Base-by-base conservation (phyloP, 345 rosid species). In the Clausena lansium region DNA sequence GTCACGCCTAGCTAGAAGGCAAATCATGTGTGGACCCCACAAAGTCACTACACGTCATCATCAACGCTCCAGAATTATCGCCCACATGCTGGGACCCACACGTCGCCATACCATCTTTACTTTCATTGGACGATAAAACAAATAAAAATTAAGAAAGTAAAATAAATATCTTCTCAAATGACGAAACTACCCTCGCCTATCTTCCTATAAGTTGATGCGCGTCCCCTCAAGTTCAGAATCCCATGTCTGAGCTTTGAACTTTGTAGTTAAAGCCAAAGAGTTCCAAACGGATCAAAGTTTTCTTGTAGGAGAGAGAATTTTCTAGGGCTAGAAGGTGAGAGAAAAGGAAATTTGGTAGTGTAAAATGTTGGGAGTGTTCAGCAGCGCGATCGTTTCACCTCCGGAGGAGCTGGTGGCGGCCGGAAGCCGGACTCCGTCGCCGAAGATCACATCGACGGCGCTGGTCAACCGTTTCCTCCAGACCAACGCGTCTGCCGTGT, bases 331-430 rank as follows among this genome's bases (percentile, higher is more conserved):
- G 80, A 70, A 63, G 50, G 59, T 1, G 27, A 45, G 76, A 5
- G 70, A 3, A n/a, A 38, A 5, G 55, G 50, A 7, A 8, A 20
- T 9, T 74, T 20, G 5, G 36, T 61, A 0, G 27, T 4, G 3
- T 13, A 76, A 76, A 80, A 95, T 95, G 99, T 87, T 95, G 88
- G 99, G 99, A 74, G 90, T 93, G 9, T 93, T 95, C 77, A 92
- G 97, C 86, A 81, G 97, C 83, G 79, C 88, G 32, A 81, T 95
- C 60, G 83, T 95, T 61, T 88, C 98, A 0, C 93, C 93, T n/a
- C 99, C 99, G 73, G 98, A 91, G 39, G 99, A 95, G 83, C 91
- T 95, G 76, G 98, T 95, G 79, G 98, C 96, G 0, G 99, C 99
- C 41, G 99, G 99, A 28, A 79, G 92, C 84, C 83, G 99, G 78